Conservation (phyloP, 805 yeast genomes). For the Sungouiozyma intestinalis region DNA sequence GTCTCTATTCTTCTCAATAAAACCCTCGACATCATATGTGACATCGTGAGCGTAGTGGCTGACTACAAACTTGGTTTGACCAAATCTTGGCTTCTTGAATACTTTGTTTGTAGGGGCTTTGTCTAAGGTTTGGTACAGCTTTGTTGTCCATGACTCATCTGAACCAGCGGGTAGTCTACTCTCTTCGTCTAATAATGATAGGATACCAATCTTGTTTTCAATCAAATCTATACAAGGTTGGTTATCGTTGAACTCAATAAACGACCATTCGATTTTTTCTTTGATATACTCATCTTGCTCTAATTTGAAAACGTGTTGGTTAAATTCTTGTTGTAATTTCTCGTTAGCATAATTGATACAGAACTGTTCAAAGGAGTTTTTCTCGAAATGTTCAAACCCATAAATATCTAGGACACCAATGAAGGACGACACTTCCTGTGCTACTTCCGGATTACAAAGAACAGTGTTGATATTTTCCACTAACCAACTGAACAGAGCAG, state of each 20-base stretch:
- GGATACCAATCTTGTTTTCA: conserved; percentile 79
- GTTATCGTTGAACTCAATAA: conserved; percentile 90
- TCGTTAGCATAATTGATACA: conserved; percentile 96
- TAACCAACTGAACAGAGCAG: conserved; percentile 91
- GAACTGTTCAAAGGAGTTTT: conserved; percentile 92
- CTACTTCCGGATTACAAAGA: conserved; percentile 65
- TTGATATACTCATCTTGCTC: conserved; percentile 92
- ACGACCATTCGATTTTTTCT: conserved; percentile 93
- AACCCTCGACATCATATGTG: conserved; percentile 83
- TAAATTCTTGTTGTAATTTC: conserved; percentile 93
- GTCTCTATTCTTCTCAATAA: conserved; percentile 93
- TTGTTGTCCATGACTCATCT: conserved; percentile 86
- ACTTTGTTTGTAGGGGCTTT: conserved; percentile 66
- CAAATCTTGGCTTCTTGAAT: conserved; percentile 89
- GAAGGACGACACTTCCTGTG: conserved; percentile 50
- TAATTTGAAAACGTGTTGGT: conserved; percentile 91
- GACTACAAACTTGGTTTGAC: conserved; percentile 81
- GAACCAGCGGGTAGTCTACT: conserved; percentile 88
- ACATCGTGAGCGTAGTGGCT: conserved; percentile 94
- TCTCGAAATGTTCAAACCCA: conserved; percentile 93
- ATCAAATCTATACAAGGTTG: conserved; percentile 93
- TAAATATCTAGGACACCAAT: conserved; percentile 96
- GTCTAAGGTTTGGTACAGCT: conserved; percentile 76
- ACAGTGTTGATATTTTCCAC: conserved; percentile 75
- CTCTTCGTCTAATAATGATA: conserved; percentile 87